Evolutionary conservation across 2,329 filamentous ascomycete genomes (phyloP).

Genomic region (Talaromyces sp.): DNA sequence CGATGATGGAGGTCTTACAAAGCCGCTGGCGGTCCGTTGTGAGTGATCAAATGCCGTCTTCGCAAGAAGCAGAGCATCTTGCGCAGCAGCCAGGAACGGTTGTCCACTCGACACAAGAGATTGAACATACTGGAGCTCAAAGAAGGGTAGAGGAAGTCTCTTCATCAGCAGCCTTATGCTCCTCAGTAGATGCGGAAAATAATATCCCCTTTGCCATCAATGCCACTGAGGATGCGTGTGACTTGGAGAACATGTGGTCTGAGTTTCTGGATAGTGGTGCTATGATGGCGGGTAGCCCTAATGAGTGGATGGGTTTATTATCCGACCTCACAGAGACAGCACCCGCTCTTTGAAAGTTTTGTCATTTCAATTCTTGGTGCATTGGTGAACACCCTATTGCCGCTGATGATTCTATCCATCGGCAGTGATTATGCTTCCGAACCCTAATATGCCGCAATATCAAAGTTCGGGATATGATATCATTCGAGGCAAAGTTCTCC

Average conservation of each 20-base stretch:
- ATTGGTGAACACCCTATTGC: background rate
- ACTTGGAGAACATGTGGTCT: conserved; percentile 30
- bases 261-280: conserved; percentile 28
- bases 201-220: background rate
- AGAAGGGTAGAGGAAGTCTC: background rate
- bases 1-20: conserved; percentile 33
- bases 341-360: background rate
- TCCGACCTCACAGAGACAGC: conserved; percentile 24
- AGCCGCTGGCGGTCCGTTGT: conserved; percentile 26
- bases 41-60: background rate
- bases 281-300: conserved; percentile 19
- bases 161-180: background rate
- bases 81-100: background rate
- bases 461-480: conserved; percentile 8
- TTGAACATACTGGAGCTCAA: background rate
- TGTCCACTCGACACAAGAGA: background rate
- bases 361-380: background rate
- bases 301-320: conserved; percentile 29
- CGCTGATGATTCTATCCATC: background rate
- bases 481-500: conserved; percentile 4
- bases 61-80: background rate
- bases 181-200: background rate
- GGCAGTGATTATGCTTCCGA: background rate
- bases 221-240: conserved; percentile 9
- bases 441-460: background rate